Conservation (phyloP, 1,284 basidiomycete species). For the Entoloma clypeatum region DNA sequence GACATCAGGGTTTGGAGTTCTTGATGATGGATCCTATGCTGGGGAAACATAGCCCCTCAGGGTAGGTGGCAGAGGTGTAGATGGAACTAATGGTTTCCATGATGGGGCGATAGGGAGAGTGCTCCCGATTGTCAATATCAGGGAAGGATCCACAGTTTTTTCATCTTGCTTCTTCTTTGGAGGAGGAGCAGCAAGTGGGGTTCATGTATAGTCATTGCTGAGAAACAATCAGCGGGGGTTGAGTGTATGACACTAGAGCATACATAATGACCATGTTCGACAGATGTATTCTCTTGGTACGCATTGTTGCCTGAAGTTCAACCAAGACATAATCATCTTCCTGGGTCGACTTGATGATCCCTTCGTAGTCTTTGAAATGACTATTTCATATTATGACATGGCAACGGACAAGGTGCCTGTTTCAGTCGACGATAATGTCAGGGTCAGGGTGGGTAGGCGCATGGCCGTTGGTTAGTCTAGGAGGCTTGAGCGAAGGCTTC, state of each 20-base stretch:
- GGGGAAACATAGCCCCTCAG: neutral
- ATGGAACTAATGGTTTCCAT: neutral
- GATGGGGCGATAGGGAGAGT: neutral
- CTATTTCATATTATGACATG: slow-evolving; percentile 1
- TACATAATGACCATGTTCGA: slow-evolving; percentile 1
- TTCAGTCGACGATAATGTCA: neutral
- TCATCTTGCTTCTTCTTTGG: neutral
- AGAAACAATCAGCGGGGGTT: neutral
- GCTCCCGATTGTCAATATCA: neutral
- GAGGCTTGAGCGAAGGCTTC: neutral
- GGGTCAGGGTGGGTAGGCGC: neutral
- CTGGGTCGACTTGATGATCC: slow-evolving; percentile 4
- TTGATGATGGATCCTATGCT: slow-evolving; percentile 4
- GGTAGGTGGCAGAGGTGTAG: neutral
- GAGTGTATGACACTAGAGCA: neutral
- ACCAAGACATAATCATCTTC: slow-evolving; percentile 1
- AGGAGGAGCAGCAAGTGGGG: neutral
- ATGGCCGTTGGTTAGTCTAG: neutral
- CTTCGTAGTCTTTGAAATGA: slow-evolving; percentile 3
- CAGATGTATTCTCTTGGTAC: neutral
- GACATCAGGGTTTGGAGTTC: neutral
- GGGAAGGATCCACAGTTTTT: neutral
- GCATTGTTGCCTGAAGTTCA: slow-evolving; percentile 2
- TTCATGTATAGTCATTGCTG: neutral
- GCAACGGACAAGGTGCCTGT: slow-evolving; percentile 1